A percentile compares a stretch with the other conserved stretches of the same genome.
Evolutionary conservation across 2,329 filamentous ascomycete genomes (phyloP).

Genomic region (Monosporascus sp.): DNA sequence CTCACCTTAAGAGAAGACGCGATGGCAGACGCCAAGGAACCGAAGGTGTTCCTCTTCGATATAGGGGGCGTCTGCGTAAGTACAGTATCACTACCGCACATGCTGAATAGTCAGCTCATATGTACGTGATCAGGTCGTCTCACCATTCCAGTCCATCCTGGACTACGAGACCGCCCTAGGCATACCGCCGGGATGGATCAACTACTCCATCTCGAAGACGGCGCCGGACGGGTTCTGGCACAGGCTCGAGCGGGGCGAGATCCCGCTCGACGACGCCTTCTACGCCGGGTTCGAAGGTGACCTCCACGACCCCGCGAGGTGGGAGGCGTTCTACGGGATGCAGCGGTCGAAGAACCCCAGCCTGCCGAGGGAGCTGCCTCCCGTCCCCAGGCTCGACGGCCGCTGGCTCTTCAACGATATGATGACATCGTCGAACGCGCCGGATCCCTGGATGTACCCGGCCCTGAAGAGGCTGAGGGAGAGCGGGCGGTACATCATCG

Average conservation of each 20-base stretch:
- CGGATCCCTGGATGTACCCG: slow-evolving; percentile 86
- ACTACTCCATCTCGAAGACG: slow-evolving; percentile 77
- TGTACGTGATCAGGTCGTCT: slow-evolving; percentile 62
- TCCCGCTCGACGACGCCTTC: slow-evolving; percentile 68
- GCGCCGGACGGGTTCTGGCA: slow-evolving; percentile 83
- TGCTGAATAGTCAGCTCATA: slow-evolving; percentile 1
- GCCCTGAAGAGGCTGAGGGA: slow-evolving; percentile 65
- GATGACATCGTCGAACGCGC: slow-evolving; percentile 67
- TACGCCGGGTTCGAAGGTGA: slow-evolving; percentile 73
- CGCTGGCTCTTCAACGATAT: slow-evolving; percentile 83
- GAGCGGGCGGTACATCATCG: slow-evolving; percentile 64
- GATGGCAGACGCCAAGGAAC: slow-evolving; percentile 44
- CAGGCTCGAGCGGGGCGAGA: slow-evolving; percentile 76
- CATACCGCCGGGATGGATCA: slow-evolving; percentile 86
- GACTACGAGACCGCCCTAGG: slow-evolving; percentile 75
- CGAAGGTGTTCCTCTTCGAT: slow-evolving; percentile 82
- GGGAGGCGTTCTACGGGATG: slow-evolving; percentile 58
- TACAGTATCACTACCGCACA: slow-evolving; percentile 21
- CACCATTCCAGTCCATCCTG: slow-evolving; percentile 87
- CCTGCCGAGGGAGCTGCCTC: slow-evolving; percentile 43
- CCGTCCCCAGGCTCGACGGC: slow-evolving; percentile 68
- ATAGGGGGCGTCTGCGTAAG: slow-evolving; percentile 95
- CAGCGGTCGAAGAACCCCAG: slow-evolving; percentile 37
- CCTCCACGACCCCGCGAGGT: slow-evolving; percentile 60
- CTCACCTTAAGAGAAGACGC: slow-evolving; percentile 2